phyloP scores from a whole-genome alignment of 805 yeast genomes.

The Torulaspora quercuum region DNA sequence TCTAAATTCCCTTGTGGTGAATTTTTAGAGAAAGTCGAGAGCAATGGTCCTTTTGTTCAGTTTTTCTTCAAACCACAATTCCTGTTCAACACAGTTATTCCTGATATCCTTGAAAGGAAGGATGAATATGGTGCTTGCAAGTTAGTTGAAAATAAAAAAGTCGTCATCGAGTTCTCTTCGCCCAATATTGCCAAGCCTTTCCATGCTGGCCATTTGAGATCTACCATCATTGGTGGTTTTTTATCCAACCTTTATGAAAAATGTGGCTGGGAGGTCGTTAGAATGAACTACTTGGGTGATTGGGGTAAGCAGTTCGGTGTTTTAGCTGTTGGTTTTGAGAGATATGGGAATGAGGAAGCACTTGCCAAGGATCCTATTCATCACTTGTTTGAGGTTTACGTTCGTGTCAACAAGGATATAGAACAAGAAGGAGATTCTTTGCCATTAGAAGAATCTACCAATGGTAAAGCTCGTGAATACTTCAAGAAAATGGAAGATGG shows the following conservation, averaged over 20 bases:
- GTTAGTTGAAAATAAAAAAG: slow-evolving; percentile 65
- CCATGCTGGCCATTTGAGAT: slow-evolving; percentile 98
- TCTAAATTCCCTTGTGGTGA: slow-evolving; percentile 68
- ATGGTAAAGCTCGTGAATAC: slow-evolving; percentile 80
- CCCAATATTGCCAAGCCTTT: slow-evolving; percentile 99
- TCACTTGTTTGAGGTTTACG: slow-evolving; percentile 93
- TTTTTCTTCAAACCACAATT: slow-evolving; percentile 72
- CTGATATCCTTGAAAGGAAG: slow-evolving; percentile 60
- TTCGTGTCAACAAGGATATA: slow-evolving; percentile 75
- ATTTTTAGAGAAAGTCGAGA: slow-evolving; percentile 63
- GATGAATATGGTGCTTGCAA: slow-evolving; percentile 69
- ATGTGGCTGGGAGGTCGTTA: slow-evolving; percentile 86
- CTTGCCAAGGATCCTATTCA: slow-evolving; percentile 79
- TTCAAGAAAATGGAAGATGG: slow-evolving; percentile 94
- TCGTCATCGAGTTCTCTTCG: slow-evolving; percentile 86
- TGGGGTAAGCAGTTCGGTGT: slow-evolving; percentile 99
- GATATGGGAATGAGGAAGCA: slow-evolving; percentile 75
- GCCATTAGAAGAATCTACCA: slow-evolving; percentile 50
- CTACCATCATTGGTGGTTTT: slow-evolving; percentile 97
- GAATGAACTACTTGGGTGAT: slow-evolving; percentile 95
- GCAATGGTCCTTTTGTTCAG: slow-evolving; percentile 89
- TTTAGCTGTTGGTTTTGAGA: slow-evolving; percentile 86
- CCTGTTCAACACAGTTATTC: slow-evolving; percentile 64
- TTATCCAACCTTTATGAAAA: slow-evolving; percentile 83
- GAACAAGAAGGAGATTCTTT: slow-evolving; percentile 49